Evolutionary conservation across 2,329 filamentous ascomycete species (phyloP).

Genomic region (Aureobasidium zeae): DNA sequence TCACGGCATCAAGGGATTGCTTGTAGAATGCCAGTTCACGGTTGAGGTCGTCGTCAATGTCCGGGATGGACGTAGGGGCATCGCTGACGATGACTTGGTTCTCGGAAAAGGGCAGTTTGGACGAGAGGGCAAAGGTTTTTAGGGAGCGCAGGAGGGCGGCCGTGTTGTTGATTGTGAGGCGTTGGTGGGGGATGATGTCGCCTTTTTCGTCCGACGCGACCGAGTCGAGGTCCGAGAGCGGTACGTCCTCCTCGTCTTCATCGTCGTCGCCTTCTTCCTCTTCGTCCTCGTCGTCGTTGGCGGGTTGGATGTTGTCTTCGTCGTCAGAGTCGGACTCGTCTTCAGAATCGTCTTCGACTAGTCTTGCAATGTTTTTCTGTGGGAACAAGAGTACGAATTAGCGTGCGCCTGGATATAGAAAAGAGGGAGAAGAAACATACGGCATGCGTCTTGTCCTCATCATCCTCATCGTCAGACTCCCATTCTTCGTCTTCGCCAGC

Average conservation of each 20-base stretch:
- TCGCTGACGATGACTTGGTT: conserved; percentile 68
- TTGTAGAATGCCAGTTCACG: conserved; percentile 91
- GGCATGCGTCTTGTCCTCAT: conserved; percentile 27
- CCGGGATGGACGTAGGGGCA: conserved; percentile 62
- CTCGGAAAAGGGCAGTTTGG: conserved; percentile 66
- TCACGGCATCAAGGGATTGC: conserved; percentile 72
- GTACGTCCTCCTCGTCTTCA: conserved; percentile 77
- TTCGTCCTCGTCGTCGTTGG: conserved; percentile 38
- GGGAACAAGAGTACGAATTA: not conserved
- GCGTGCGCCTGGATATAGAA: not conserved
- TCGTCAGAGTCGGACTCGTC: conserved; percentile 27
- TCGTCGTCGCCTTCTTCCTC: conserved; percentile 49
- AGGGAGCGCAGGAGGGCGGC: conserved; percentile 71
- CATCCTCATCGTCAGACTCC: conserved; percentile 27
- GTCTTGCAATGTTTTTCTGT: conserved; percentile 15
- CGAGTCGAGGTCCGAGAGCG: conserved; percentile 78
- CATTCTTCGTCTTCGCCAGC: conserved; percentile 19
- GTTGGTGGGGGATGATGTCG: conserved; percentile 81
- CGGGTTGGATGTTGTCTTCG: conserved; percentile 28
- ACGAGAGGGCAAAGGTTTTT: conserved; percentile 66
- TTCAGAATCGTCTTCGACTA: conserved; percentile 19
- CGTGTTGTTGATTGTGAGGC: conserved; percentile 95
- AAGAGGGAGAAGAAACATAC: conserved; percentile 6
- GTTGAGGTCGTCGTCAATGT: conserved; percentile 83
- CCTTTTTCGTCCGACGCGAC: conserved; percentile 70